Base-by-base conservation (phyloP, 768 basidiomycete species). In the Boletus rubroflammeus region DNA sequence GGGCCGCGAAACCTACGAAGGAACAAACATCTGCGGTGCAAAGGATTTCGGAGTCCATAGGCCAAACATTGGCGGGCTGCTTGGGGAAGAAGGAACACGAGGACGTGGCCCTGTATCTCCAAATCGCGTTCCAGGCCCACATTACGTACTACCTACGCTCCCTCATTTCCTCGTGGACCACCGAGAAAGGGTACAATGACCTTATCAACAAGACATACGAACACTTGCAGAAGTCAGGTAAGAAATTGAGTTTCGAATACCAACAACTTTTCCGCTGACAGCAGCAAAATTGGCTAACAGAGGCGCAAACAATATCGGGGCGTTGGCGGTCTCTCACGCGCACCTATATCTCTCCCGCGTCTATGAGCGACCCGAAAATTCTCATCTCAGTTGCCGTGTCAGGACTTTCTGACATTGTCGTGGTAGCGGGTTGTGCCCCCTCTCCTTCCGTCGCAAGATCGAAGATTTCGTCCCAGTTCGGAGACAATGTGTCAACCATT, bases 161-260 rank as follows among this genome's bases (percentile, higher is more conserved):
- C 17, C n/a, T 52, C 32, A 31, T 60, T 7, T 60, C 53, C 3
- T 60, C 59, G 17, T 60, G 59, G 59, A 60, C 58, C 25, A 29
- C 25, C 35, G 26, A 60, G 21, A 29, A 38, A 5, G 59, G 25
- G 2, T 32, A 25, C 39, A 43, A 52, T 13, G 21, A 46, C 0
- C 49, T 60, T 17, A 47, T 60, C 35, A 34, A 42, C 14, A 10
- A 32, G 25, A 60, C 55, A 23, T 60, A 60, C 34, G 39, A 50
- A 34, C 23, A 25, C 9, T n/a, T 60, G 25, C 58, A 55, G 13
- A 35, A 39, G 26, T n/a, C 29, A 29, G 59, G 59, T 55, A 46
- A 25, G 50, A 14, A 4, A 15, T 50, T 6, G 3, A 25, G 6
- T n/a, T 15, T 38, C 4, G 32, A 34, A 19, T 29, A 4, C 9